These are phyloP conservation scores for Aspergillus sp. DNA, from an alignment of 2,329 filamentous ascomycete species.

Conservation along the genomic window DNA sequence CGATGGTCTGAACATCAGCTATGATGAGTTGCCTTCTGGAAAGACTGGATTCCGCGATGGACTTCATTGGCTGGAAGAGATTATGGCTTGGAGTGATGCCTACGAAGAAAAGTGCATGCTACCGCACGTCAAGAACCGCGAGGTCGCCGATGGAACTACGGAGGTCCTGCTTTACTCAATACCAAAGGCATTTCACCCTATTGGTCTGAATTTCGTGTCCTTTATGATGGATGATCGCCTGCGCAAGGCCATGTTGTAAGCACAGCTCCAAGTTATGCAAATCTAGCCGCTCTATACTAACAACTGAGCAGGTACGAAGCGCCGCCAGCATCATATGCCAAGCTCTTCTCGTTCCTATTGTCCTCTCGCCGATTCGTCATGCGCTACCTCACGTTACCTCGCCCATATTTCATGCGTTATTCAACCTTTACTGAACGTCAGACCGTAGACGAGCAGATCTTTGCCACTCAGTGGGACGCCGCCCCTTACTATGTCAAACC, in stretches of 20 bases:
- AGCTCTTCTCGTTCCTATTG: conserved; percentile 55
- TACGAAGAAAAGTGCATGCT: conserved; percentile 68
- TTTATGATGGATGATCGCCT: conserved; percentile 68
- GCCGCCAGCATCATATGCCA: conserved; percentile 38
- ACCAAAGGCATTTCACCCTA: conserved; percentile 47
- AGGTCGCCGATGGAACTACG: conserved; percentile 63
- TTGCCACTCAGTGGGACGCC: conserved; percentile 58
- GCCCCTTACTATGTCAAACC: conserved; percentile 68
- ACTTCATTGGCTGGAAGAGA: conserved; percentile 57
- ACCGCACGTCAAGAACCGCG: conserved; percentile 54
- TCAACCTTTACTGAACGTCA: conserved; percentile 49
- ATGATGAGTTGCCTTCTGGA: conserved; percentile 49
- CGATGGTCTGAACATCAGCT: conserved; percentile 69
- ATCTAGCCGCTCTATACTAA: neutral
- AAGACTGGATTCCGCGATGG: conserved; percentile 53
- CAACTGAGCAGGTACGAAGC: conserved; percentile 41
- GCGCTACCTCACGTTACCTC: conserved; percentile 64
- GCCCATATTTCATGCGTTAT: conserved; percentile 49
- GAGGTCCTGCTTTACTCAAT: conserved; percentile 65
- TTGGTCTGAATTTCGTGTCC: conserved; percentile 57
- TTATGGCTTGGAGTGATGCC: conserved; percentile 54
- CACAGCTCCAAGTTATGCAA: neutral
- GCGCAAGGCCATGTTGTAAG: conserved; percentile 67
- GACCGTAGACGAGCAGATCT: conserved; percentile 60
- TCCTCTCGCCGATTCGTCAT: conserved; percentile 59